These are phyloP conservation scores for Hypoxylon sp. DNA, from an alignment of 2,329 filamentous ascomycete species.

Conservation along the genomic window DNA sequence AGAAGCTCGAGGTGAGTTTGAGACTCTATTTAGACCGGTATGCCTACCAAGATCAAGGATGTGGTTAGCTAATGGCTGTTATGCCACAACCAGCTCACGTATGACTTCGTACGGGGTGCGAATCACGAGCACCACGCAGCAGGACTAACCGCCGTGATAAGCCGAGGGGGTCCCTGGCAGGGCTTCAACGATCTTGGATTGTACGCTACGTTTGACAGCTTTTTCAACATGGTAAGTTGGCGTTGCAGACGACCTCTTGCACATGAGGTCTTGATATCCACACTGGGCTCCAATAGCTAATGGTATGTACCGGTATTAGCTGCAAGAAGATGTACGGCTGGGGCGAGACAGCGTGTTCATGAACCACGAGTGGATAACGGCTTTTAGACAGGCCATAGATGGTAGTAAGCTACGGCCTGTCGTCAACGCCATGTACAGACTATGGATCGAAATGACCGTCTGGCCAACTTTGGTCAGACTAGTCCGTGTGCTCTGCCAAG, in stretches of 20 bases:
- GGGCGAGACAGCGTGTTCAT: constrained; percentile 50
- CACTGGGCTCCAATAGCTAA: constrained; percentile 31
- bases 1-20: constrained; percentile 51
- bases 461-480: constrained; percentile 51
- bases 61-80: constrained; percentile 19
- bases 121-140: constrained; percentile 52
- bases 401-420: constrained; percentile 33
- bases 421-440: constrained; percentile 46
- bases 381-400: constrained; percentile 46
- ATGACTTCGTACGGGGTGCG: constrained; percentile 49
- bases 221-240: constrained; percentile 51
- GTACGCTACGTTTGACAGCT: constrained; percentile 50
- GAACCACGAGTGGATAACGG: constrained; percentile 44
- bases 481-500: constrained; percentile 41
- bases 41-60: not conserved
- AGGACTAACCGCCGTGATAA: constrained; percentile 50
- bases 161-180: constrained; percentile 45
- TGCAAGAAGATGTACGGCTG: constrained; percentile 51
- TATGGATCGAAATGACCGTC: constrained; percentile 49
- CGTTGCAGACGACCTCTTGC: not conserved
- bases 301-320: constrained; percentile 27
- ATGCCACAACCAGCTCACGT: constrained; percentile 43
- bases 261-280: not conserved
- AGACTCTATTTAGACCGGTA: not conserved
- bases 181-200: constrained; percentile 48